A percentile compares a stretch with the other conserved stretches of the same genome.
These are phyloP conservation scores for Comarum palustre DNA, from an alignment of 306 rosid species.

Conservation along the genomic window DNA sequence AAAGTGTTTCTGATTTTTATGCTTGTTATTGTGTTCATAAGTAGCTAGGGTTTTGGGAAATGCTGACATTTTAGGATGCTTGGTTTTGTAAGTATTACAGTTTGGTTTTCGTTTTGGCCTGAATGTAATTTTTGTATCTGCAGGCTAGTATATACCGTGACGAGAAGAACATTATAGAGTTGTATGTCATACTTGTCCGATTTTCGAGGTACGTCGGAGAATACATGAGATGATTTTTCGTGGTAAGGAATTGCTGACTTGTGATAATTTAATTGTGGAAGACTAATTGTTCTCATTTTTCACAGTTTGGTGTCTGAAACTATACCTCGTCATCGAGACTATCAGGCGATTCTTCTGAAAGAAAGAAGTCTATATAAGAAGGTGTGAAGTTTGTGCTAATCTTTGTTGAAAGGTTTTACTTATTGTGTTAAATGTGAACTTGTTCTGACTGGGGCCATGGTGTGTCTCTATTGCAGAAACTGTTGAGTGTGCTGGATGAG, in stretches of 20 bases:
- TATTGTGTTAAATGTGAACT: conserved; percentile 4
- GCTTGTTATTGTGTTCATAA: neutral
- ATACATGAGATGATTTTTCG: conserved; percentile 14
- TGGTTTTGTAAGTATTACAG: neutral
- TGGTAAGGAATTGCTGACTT: neutral
- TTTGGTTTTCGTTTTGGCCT: neutral
- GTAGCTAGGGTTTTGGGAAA: neutral
- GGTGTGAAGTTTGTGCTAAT: conserved; percentile 49
- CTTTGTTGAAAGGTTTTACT: neutral
- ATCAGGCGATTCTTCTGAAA: conserved; percentile 48
- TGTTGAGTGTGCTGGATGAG: conserved; percentile 57
- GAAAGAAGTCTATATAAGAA: conserved; percentile 55
- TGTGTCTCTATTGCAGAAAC: conserved; percentile 46
- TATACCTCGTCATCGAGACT: conserved; percentile 83
- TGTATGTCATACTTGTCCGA: conserved; percentile 88
- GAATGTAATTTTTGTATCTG: conserved; percentile 11
- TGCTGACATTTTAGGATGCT: neutral
- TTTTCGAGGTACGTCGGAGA: conserved; percentile 62
- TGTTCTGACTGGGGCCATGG: conserved; percentile 21
- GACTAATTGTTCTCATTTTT: conserved; percentile 14
- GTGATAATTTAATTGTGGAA: neutral
- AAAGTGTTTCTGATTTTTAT: neutral
- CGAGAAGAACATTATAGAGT: conserved; percentile 81
- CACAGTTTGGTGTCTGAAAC: conserved; percentile 93
- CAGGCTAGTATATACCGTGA: conserved; percentile 82